These are phyloP conservation scores for Extremus antarcticus DNA, from an alignment of 495 filamentous ascomycete genomes.

Conservation along the genomic window DNA sequence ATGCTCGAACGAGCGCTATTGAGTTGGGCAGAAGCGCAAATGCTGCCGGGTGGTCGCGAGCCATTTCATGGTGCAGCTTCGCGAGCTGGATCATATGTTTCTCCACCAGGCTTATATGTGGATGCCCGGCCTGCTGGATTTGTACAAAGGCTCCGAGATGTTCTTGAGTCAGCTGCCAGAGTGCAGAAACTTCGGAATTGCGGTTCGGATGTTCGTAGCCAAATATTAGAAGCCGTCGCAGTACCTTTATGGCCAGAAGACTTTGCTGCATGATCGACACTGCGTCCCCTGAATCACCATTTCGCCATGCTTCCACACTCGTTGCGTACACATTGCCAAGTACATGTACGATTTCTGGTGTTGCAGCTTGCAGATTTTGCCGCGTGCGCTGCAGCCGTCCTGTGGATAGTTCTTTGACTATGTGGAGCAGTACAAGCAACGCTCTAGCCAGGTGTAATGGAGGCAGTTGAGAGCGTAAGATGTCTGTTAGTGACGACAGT, in stretches of 20 bases:
- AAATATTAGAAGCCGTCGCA: constrained; percentile 66
- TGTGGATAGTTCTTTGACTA: constrained; percentile 81
- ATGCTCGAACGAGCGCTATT: constrained; percentile 59
- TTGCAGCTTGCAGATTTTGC: constrained; percentile 57
- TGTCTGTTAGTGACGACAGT: constrained; percentile 44
- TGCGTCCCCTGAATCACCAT: constrained; percentile 40
- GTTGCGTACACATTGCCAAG: constrained; percentile 66
- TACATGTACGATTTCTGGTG: constrained; percentile 69
- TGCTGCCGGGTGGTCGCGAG: constrained; percentile 57
- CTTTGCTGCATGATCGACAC: constrained; percentile 53
- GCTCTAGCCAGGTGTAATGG: constrained; percentile 54
- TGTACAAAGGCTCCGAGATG: constrained; percentile 60
- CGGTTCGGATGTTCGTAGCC: constrained; percentile 78
- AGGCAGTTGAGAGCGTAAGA: constrained; percentile 44
- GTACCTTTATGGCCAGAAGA: constrained; percentile 62
- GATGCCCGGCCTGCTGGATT: constrained; percentile 13
- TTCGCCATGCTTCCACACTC: constrained; percentile 60
- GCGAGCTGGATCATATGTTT: constrained; percentile 82
- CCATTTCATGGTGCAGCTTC: constrained; percentile 84
- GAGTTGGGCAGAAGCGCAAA: constrained; percentile 74
- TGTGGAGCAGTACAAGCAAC: constrained; percentile 66
- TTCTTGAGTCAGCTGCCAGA: constrained; percentile 61
- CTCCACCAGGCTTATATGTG: constrained; percentile 41
- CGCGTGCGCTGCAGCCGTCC: constrained; percentile 61
- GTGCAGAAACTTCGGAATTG: constrained; percentile 56